Evolutionary conservation across 176 grass and related monocot genomes (phyloP), one percentile per base, ranked within the genome.

Genomic region (Aegilops longissima): DNA sequence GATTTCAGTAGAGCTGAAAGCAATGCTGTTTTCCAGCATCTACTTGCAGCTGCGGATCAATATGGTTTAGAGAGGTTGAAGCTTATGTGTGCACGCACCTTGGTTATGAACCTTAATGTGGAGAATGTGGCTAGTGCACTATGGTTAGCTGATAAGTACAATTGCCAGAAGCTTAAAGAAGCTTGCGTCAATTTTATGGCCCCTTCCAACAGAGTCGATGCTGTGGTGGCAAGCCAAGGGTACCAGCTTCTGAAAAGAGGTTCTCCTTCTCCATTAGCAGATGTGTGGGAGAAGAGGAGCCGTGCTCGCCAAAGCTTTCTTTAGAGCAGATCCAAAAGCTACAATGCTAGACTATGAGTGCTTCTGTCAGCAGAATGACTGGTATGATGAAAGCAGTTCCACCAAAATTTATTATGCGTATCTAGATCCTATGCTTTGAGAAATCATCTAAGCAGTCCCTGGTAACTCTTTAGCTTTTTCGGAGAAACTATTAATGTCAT

Each of bases 1-100:
- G 77, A 74, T 52, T 70, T 86, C 29, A 67, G 11, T 13, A 25
- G n/a, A 13, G 35, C 27, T 59, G 73, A 65, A 59, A 36, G 38
- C 8, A 68, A 66, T 31, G 49, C 49, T 38, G 12, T 81, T 14
- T 23, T 71, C 10, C 67, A 79, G 27, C 30, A 58, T 81, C 78
- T 85, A 58, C 74, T 88, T 73, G 81, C 21, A 4, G 89, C 81
- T 3, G 81, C 75, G 10, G 85, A 88, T 80, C 30, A 68, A 12
- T 91, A 81, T 74, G 89, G 4, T 18, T 51, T 70, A 29, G 64
- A 63, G 17, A 67, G 89, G 76, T 61, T 91, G 61, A 84, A 59
- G 69, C 11, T 67, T 59, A 49, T 88, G 35, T 88, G 89, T 80
- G 61, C 21, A 63, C 9, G 36, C 20, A 76, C 61, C 18, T 58